phyloP scores from a whole-genome alignment of 148 eudicot species.

The Arbutus unedo region DNA sequence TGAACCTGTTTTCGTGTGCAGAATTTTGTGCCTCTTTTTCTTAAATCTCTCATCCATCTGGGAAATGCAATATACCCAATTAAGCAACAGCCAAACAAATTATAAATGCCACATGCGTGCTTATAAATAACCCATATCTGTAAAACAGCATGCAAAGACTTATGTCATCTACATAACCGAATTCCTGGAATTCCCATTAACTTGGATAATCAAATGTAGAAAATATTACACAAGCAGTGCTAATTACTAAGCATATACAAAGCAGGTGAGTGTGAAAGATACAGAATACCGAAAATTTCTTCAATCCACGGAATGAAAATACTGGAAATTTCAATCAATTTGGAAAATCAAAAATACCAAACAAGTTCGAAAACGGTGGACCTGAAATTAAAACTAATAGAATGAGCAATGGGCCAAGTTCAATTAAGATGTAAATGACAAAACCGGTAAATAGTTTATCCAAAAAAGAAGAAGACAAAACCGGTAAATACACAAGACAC shows the following conservation, averaged over 20 bases:
- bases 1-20: slow-evolving; percentile 89
- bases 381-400: too few species aligned
- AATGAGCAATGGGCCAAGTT: too few species aligned
- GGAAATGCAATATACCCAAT: slow-evolving; percentile 13
- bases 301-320: neutral
- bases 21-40: slow-evolving; percentile 70
- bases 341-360: neutral
- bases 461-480: neutral
- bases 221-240: too few species aligned
- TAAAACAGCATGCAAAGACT: neutral
- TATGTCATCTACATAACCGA: neutral
- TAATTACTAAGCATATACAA: neutral
- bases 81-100: slow-evolving; percentile 10
- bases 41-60: slow-evolving; percentile 91
- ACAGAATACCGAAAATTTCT: neutral
- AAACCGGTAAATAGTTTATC: too few species aligned
- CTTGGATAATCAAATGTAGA: neutral
- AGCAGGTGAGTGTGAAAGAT: neutral
- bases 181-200: neutral
- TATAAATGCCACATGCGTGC: neutral
- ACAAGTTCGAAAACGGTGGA: neutral
- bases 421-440: too few species aligned
- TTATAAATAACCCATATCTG: neutral
- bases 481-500: neutral
- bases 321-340: slow-evolving; percentile 1